Conservation (phyloP, 768 basidiomycete genomes). For the Gloeophyllum trabeum region DNA sequence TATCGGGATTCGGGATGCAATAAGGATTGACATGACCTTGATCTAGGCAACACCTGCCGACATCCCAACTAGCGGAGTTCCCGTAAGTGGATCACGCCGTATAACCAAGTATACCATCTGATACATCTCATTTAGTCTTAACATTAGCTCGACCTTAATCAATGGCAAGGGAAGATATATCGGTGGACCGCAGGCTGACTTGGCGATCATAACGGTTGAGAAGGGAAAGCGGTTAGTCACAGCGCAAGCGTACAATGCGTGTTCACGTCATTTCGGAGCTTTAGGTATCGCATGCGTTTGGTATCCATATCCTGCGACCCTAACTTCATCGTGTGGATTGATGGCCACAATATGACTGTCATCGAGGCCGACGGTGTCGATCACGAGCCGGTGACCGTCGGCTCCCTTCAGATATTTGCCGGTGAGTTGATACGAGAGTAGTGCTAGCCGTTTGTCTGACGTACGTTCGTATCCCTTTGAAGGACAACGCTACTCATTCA, state of each 20-base stretch:
- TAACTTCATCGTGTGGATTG: conserved; percentile 26
- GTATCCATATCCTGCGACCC: conserved; percentile 17
- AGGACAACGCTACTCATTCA: conserved; percentile 16
- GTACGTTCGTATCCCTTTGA: too few relatives aligned
- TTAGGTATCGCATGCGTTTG: conserved; percentile 12
- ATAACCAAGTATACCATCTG: too few relatives aligned
- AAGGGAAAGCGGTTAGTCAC: conserved; percentile 2
- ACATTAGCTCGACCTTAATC: conserved; percentile 32
- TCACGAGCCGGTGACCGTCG: conserved; percentile 21
- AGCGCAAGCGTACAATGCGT: too few relatives aligned
- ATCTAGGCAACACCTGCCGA: too few relatives aligned
- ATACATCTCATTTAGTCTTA: too few relatives aligned
- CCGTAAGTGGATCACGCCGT: too few relatives aligned
- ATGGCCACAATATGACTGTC: conserved; percentile 26
- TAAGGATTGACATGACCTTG: too few relatives aligned
- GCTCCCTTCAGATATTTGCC: conserved; percentile 29
- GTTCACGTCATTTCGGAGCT: neutral
- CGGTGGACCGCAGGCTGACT: neutral
- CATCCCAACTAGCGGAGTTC: too few relatives aligned
- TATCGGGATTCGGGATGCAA: too few relatives aligned
- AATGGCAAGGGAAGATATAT: conserved; percentile 19
- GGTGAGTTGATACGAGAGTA: too few relatives aligned
- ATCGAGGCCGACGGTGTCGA: conserved; percentile 30
- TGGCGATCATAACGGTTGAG: neutral
- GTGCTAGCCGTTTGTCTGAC: too few relatives aligned